phyloP scores from a whole-genome alignment of 2,329 filamentous ascomycete genomes.

The Huntiella bhutanensis region DNA sequence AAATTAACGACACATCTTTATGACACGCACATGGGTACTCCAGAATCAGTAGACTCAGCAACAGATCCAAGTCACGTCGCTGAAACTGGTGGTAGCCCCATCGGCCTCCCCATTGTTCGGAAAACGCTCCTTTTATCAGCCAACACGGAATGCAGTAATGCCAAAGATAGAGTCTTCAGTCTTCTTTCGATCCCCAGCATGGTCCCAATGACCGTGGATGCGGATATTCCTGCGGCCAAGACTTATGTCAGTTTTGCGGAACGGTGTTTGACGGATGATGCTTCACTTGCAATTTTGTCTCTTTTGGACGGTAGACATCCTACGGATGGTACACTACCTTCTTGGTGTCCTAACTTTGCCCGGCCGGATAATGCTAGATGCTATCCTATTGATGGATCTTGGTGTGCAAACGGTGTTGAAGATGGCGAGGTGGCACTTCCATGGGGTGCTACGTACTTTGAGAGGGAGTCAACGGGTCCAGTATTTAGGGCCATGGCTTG shows the following conservation, averaged over 20 bases:
- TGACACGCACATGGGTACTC: slow-evolving; percentile 1
- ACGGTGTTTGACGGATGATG: slow-evolving; percentile 7
- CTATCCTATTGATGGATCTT: not conserved
- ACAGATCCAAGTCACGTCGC: slow-evolving; percentile 1
- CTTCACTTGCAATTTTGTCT: slow-evolving; percentile 6
- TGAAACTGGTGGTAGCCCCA: not conserved
- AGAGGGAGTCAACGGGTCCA: not conserved
- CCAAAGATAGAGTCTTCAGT: slow-evolving; percentile 7
- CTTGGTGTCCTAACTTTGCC: slow-evolving; percentile 11
- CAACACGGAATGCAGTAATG: slow-evolving; percentile 7
- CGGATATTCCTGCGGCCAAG: slow-evolving; percentile 5
- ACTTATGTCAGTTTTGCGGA: slow-evolving; percentile 6
- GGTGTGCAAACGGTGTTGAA: slow-evolving; percentile 9
- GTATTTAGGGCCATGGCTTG: slow-evolving; percentile 10
- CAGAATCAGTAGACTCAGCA: not conserved
- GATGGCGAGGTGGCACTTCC: slow-evolving; percentile 7
- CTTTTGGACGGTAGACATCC: slow-evolving; percentile 8
- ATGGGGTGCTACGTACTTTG: slow-evolving; percentile 11
- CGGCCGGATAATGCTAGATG: slow-evolving; percentile 3
- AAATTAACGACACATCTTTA: slow-evolving; percentile 2
- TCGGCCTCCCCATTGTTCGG: slow-evolving; percentile 1
- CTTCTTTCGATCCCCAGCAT: slow-evolving; percentile 6
- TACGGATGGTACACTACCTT: slow-evolving; percentile 4
- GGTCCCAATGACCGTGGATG: slow-evolving; percentile 1
- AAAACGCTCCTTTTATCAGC: slow-evolving; percentile 3